Evolutionary conservation across 257 asterid species (phyloP).

Genomic region (Ocimum tenuiflorum): DNA sequence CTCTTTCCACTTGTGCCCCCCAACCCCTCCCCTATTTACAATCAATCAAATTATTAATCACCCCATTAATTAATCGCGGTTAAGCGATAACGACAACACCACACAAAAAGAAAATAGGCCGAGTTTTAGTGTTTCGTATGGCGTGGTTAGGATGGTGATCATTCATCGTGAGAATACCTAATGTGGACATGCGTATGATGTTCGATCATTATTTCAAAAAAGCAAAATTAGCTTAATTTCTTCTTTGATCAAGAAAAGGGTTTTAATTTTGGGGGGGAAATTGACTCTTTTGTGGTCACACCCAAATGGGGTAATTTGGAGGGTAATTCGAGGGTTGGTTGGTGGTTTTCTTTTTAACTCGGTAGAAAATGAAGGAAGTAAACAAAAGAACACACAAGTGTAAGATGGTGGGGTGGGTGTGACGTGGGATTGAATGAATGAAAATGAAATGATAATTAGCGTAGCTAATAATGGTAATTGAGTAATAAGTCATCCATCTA

Average conservation of each 20-base stretch:
- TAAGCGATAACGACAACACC: neutral
- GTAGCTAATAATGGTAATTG: slow-evolving; percentile 54
- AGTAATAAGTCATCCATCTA: slow-evolving; percentile 44
- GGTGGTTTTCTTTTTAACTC: neutral
- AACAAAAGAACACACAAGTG: slow-evolving; percentile 1
- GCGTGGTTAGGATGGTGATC: slow-evolving; percentile 1
- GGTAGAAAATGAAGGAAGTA: slow-evolving; percentile 30
- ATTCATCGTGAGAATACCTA: slow-evolving; percentile 12
- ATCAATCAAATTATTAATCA: neutral
- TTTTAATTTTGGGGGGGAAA: no score
- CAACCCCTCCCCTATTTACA: neutral
- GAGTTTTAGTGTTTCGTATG: neutral
- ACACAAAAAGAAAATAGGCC: neutral
- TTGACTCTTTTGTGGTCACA: neutral
- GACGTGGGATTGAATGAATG: slow-evolving; percentile 53
- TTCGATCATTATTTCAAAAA: neutral
- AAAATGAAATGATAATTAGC: slow-evolving; percentile 48
- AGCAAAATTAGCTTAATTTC: no score
- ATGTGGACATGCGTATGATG: slow-evolving; percentile 13
- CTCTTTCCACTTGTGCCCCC: slow-evolving; percentile 29
- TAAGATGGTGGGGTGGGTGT: neutral
- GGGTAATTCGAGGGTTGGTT: neutral
- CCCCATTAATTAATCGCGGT: neutral
- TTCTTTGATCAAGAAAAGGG: no score
- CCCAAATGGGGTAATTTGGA: slow-evolving; percentile 4